Percentiles rank a stretch among this genome's conserved stretches.
Evolutionary conservation across 2,329 filamentous ascomycete species (phyloP).

Genomic region (Verticillium alfalfae): DNA sequence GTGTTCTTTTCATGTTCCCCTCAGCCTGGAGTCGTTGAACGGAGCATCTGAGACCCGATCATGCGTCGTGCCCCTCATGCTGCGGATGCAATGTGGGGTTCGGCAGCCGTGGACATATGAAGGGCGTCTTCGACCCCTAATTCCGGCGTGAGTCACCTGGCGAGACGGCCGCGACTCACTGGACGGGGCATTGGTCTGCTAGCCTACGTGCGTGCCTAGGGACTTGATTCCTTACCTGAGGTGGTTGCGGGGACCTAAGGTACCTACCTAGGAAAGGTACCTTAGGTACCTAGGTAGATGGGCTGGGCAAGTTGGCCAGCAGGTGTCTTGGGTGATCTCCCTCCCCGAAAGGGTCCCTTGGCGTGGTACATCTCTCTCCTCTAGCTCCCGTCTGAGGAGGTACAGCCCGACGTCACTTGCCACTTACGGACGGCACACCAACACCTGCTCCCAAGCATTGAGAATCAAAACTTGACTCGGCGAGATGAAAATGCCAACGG

Average conservation of each 20-base stretch:
- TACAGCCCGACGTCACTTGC: not conserved
- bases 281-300: not conserved
- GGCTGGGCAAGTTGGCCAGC: not conserved
- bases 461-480: not conserved
- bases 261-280: too few species aligned
- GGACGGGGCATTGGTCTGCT: not conserved
- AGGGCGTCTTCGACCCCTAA: not conserved
- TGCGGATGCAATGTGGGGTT: not conserved
- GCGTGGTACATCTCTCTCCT: not conserved
- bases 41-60: too few species aligned
- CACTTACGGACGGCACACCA: not conserved
- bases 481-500: not conserved
- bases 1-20: too few species aligned
- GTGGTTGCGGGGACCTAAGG: not conserved
- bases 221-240: too few species aligned
- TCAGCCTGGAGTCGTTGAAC: too few species aligned
- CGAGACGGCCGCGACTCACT: not conserved
- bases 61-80: not conserved
- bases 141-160: not conserved
- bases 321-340: too few species aligned
- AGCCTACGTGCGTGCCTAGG: too few species aligned
- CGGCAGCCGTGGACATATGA: too few species aligned
- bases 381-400: not conserved
- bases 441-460: too few species aligned
- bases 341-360: too few species aligned